Base-by-base conservation (phyloP, 2,329 filamentous ascomycete species). In the Teratosphaeria viscida region DNA sequence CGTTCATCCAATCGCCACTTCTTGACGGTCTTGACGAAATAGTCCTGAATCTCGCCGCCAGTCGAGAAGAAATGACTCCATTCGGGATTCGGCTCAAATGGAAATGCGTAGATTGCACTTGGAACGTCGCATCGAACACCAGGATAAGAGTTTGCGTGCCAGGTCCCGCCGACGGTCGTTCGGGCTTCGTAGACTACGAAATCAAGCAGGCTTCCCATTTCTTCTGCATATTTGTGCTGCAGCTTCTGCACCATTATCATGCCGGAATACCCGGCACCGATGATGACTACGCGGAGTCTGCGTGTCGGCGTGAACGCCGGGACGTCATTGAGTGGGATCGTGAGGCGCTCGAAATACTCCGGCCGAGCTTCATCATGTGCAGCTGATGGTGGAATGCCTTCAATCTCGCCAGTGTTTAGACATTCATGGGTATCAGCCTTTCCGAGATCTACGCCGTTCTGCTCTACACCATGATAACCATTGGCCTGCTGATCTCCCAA, bases 31-130 rank as follows among this genome's bases (percentile, higher is more conserved):
- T 64, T 59, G 56, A 74, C 66, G 66, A 77, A 74, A 59, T 78
- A 78, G 6, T 73, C 68, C 26, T 70, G 66, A 19, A 78, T 78
- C 61, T 77, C 76, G 2, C 65, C 62, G 1, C 75, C 75, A 10
- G 65, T 66, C 10, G 73, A 72, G 56, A 75, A 78, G 43, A 74
- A 75, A 5, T 61, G 54, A 12, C 59, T 63, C 66, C 66, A 67
- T 10, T 64, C 61, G 6, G 65, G 62, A 43, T 66, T 65, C 11
- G 66, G 63, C 23, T 64, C 66, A 56, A 74, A 78, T 3, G 72
- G 74, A 23, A 72, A 68, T 16, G 59, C 58, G 52, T 65, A 64
- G 7, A 54, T 54, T 1, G 27, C 53, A 16, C 34, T 54, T 14
- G 53, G 53, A 19, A 54, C 27, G 27, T 54, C 34, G 19, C 27